Base-by-base conservation (phyloP, 2,329 filamentous ascomycete species). In the Calonectria pauciramosa region DNA sequence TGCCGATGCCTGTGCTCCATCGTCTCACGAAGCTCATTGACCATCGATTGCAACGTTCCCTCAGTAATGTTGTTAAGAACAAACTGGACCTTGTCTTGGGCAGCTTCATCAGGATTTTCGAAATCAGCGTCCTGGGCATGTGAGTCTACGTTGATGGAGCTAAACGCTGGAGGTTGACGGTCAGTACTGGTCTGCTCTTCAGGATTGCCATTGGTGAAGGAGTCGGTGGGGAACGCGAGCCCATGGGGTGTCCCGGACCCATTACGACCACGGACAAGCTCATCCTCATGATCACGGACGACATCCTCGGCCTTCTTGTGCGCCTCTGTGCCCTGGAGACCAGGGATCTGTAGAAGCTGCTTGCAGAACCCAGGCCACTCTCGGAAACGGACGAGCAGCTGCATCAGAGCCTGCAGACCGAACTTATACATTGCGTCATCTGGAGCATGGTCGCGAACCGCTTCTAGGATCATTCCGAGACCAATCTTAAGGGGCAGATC, bases 341-440 rank as follows among this genome's bases (percentile, higher is more conserved):
- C 94, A 0, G 94, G 93, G 49, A 98, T 95, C 75, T 95, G 93
- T 28, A 97, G 86, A 8, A 99, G 90, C 75, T 97, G 92, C 75
- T 94, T 93, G 84, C 96, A 99, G 81, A 98, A 97, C 2, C 94
- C 95, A n/a, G 96, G 95, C 97, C 97, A 99, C 82, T 99, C 97
- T 6, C 92, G 90, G 64, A 99, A 92, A 51, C 97, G 92, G 49
- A 92, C 90, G 70, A 95, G 93, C 69, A 99, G 91, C 84, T 99
- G 96, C 83, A 98, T 93, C 74, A 99, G 90, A 20, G 97, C 97
- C 83, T 99, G 97, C 16, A 99, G 90, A 14, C 97, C 97, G 83
- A 99, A 99, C 81, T 98, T 98, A 88, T 97, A 99, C 97, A 99
- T 99, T 1, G 95, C 93, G 75, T 96, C 93, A 38, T 97, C 94